Evolutionary conservation across 495 filamentous ascomycete genomes (phyloP), one percentile per base, ranked within the genome.

Genomic region (Penicillium flavigenum): DNA sequence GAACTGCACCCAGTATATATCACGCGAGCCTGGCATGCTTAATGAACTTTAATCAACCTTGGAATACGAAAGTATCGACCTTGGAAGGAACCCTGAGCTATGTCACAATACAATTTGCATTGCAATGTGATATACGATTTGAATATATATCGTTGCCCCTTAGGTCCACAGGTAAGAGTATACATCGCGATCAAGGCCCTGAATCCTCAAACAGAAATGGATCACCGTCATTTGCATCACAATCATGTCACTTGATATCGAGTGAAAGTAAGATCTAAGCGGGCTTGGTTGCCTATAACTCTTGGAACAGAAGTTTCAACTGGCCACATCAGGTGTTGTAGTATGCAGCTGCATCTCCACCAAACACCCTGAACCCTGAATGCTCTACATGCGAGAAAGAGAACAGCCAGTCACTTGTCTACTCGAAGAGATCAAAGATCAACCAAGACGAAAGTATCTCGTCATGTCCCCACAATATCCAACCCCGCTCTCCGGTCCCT

Each of bases 401-500:
- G 4, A 47, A 36, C 1, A 12, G 5, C 17, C 4, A 45, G 29
- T 17, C 5, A 34, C 14, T 12, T 19, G 24, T 41, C 22, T 20
- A 9, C n/a, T 51, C 36, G 26, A 31, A 24, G 8, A 47, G 10
- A 47, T 34, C 19, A 20, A 42, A 34, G 41, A 34, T 44, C 38
- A 54, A 36, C 54, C 17, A 47, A 34, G 16, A 45, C 38, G n/a
- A n/a, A 53, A 54, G 36, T 45, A 19, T 53, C 51, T 50, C 32
- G 20, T 49, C 49, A 51, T 32, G 58, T 52, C 58, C 57, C 57
- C 46, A 56, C 52, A 60, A 38, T 9, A 27, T 24, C 24, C 26
- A 49, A 60, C 58, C 58, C 58, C 58, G 51, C 51, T 47, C 41
- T 41, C 47, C 39, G 19, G 45, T 56, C 46, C 45, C 51, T 45